Evolutionary conservation across 345 rosid genomes (phyloP).

Genomic region (Rhizophora mangle): DNA sequence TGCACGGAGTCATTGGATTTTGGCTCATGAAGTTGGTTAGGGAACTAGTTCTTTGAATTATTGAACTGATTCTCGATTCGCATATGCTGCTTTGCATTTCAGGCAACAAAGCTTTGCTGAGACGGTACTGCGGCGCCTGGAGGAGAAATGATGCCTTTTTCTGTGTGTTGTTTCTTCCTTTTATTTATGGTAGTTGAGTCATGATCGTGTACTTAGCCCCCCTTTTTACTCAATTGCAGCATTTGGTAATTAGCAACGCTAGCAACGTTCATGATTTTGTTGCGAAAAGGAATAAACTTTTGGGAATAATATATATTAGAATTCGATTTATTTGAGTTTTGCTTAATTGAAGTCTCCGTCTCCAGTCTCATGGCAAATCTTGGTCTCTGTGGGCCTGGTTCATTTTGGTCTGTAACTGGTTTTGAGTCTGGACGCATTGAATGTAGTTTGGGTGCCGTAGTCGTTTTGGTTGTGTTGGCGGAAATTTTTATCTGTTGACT

Average conservation of each 20-base stretch:
- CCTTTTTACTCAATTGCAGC: not conserved
- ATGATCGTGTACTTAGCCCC: constrained; percentile 1
- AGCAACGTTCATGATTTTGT: not conserved
- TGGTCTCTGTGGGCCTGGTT: no score
- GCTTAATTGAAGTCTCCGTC: no score
- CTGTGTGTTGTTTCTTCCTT: constrained; percentile 3
- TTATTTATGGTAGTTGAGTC: constrained; percentile 12
- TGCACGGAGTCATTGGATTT: not conserved
- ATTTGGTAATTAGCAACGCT: not conserved
- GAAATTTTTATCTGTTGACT: no score
- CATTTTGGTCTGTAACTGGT: no score
- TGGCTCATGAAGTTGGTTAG: not conserved
- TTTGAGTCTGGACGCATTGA: no score
- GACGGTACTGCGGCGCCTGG: constrained; percentile 65
- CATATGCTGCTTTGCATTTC: constrained; percentile 22
- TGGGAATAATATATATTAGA: not conserved
- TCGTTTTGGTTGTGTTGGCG: no score
- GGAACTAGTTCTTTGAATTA: constrained; percentile 9
- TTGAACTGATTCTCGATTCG: not conserved
- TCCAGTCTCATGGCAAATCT: no score
- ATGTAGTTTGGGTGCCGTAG: no score
- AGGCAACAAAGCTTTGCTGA: constrained; percentile 96
- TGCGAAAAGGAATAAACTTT: not conserved
- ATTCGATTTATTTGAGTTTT: not conserved
- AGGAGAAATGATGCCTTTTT: constrained; percentile 51